Evolutionary conservation across 352 stramenopile genomes (phyloP).

Genomic region (Chrysophaeum taylorii): DNA sequence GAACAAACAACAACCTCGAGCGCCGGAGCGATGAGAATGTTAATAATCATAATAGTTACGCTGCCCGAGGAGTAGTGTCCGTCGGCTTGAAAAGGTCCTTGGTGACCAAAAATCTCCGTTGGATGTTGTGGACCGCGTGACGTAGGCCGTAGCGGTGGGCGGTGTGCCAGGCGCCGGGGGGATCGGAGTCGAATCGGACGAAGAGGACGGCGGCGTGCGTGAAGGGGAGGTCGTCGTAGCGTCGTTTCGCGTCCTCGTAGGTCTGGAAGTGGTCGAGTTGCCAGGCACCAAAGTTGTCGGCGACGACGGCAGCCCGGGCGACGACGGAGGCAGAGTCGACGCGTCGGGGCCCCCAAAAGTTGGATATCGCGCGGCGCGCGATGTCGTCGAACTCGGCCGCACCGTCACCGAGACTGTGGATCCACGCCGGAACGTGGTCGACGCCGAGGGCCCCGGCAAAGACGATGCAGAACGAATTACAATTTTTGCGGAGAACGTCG

Average conservation of each 20-base stretch:
- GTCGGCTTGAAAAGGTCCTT: too few relatives aligned
- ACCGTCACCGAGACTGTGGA: not conserved
- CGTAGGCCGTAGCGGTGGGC: not conserved
- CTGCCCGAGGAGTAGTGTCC: too few relatives aligned
- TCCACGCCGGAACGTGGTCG: not conserved
- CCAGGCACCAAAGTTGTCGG: not conserved
- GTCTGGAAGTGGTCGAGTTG: not conserved
- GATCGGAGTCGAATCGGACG: not conserved
- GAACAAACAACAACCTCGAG: too few relatives aligned
- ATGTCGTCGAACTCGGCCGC: not conserved
- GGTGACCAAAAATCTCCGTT: too few relatives aligned
- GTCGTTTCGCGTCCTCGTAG: not conserved
- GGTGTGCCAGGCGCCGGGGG: not conserved
- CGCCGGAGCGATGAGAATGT: too few relatives aligned
- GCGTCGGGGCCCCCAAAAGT: not conserved
- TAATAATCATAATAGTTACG: too few relatives aligned
- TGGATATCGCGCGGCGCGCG: not conserved
- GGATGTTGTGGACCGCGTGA: not conserved
- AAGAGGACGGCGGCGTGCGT: not conserved
- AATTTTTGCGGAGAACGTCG: constrained; percentile 13
- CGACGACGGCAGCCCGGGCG: too few relatives aligned
- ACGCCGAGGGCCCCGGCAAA: not conserved
- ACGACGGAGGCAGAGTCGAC: too few relatives aligned
- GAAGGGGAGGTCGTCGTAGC: not conserved
- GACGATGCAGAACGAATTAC: constrained; percentile 12